These are phyloP conservation scores for Nakazawaea ernobii DNA, from an alignment of 805 yeast species.

Conservation along the genomic window DNA sequence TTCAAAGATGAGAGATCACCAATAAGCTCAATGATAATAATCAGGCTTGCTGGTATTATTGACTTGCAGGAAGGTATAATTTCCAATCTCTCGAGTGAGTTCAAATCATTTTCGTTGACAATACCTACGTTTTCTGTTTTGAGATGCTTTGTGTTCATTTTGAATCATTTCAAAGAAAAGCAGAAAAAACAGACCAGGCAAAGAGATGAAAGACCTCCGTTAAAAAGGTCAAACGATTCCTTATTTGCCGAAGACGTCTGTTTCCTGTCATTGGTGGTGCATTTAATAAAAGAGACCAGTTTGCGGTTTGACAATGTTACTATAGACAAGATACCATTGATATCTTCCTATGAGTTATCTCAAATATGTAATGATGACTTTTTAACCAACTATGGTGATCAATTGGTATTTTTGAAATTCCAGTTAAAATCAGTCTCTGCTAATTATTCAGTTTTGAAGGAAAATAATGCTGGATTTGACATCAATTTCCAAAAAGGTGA, in stretches of 20 bases:
- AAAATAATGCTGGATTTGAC: conserved; percentile 38
- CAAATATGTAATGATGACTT: conserved; percentile 2
- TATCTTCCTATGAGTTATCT: conserved; percentile 12
- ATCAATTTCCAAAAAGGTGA: conserved; percentile 34
- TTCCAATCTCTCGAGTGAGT: conserved; percentile 10
- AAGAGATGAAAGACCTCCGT: neutral
- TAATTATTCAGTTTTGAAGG: conserved; percentile 14
- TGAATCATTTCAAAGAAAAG: neutral
- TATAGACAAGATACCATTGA: conserved; percentile 22
- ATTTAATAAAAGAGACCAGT: conserved; percentile 18
- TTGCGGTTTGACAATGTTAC: conserved; percentile 18
- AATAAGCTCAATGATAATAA: neutral
- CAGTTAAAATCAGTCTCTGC: conserved; percentile 15
- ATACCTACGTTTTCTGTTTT: conserved; percentile 17
- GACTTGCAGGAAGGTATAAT: conserved; percentile 17
- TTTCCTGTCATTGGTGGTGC: conserved; percentile 14
- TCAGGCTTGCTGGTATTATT: conserved; percentile 12
- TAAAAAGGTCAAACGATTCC: neutral
- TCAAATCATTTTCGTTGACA: conserved; percentile 11
- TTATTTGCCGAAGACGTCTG: conserved; percentile 10
- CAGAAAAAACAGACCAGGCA: too few species aligned
- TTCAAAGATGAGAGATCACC: conserved; percentile 9
- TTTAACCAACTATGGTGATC: conserved; percentile 4
- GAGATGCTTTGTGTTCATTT: neutral
- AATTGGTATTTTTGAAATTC: conserved; percentile 13